Percentiles rank a stretch among this genome's conserved stretches.
These are phyloP conservation scores for Malus hybrid DNA, from an alignment of 331 rosid species.

Conservation along the genomic window DNA sequence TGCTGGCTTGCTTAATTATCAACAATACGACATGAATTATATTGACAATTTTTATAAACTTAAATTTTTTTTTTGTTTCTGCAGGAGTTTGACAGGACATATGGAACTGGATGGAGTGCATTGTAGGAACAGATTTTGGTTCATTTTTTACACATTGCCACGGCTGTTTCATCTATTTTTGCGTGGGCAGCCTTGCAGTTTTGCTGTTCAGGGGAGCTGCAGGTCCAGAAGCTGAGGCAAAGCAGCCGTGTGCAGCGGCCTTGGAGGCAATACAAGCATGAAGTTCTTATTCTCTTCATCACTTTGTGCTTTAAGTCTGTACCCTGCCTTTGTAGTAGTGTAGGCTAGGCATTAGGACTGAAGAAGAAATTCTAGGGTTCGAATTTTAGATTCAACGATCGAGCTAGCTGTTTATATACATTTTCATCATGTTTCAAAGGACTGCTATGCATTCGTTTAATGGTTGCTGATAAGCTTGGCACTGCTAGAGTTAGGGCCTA, in stretches of 20 bases:
- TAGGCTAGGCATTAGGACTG: not conserved
- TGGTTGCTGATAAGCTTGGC: not conserved
- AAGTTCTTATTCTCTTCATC: not conserved
- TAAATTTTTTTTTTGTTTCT: not conserved
- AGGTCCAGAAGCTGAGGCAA: slow-evolving; percentile 36
- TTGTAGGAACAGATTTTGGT: slow-evolving; percentile 88
- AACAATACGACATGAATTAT: not conserved
- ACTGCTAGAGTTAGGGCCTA: not conserved
- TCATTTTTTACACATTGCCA: slow-evolving; percentile 80
- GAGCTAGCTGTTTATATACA: not conserved
- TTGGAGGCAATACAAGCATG: slow-evolving; percentile 33
- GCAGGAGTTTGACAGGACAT: slow-evolving; percentile 66
- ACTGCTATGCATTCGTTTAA: not conserved
- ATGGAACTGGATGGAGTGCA: slow-evolving; percentile 89
- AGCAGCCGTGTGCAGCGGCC: slow-evolving; percentile 34
- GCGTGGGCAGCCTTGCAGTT: slow-evolving; percentile 62
- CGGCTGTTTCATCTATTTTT: slow-evolving; percentile 74
- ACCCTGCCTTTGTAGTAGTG: not conserved
- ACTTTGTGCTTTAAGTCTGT: not conserved
- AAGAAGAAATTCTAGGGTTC: not conserved
- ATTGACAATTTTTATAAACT: not conserved
- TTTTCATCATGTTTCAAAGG: not conserved
- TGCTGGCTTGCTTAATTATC: not conserved
- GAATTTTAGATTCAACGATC: not conserved
- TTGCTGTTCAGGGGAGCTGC: slow-evolving; percentile 75